These are phyloP conservation scores for Hygrophoropsis aurantiaca DNA, from an alignment of 768 basidiomycete genomes.

Conservation along the genomic window DNA sequence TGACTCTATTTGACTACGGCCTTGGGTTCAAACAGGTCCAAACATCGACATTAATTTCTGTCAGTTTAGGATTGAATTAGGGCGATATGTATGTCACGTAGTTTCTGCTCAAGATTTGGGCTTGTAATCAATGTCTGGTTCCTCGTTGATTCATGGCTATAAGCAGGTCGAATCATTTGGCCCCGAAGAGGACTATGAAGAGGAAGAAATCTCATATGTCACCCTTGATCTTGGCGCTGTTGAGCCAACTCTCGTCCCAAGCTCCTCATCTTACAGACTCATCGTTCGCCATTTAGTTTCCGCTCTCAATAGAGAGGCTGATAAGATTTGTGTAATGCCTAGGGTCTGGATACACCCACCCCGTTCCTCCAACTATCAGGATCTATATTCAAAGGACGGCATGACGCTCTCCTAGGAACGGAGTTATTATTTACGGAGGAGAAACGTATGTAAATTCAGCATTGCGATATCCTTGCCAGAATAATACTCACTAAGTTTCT, in stretches of 20 bases:
- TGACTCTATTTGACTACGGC: constrained; percentile 24
- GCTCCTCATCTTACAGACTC: constrained; percentile 66
- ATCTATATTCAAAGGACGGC: constrained; percentile 68
- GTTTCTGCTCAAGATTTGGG: constrained; percentile 2
- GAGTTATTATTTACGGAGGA: constrained; percentile 75
- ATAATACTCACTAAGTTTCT: constrained; percentile 5
- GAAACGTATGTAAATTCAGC: constrained; percentile 42
- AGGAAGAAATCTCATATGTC: constrained; percentile 60
- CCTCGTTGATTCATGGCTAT: constrained; percentile 54
- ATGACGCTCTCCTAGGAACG: constrained; percentile 68
- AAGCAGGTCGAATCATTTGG: constrained; percentile 68
- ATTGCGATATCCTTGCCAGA: background rate
- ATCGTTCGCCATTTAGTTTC: constrained; percentile 51
- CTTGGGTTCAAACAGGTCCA: constrained; percentile 17
- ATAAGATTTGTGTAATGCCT: background rate
- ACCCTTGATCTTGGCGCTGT: constrained; percentile 72
- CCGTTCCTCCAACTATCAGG: constrained; percentile 79
- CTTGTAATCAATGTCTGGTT: constrained; percentile 14
- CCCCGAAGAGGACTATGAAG: constrained; percentile 65
- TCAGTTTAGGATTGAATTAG: too few relatives aligned
- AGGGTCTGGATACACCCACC: constrained; percentile 78
- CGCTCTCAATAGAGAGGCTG: background rate
- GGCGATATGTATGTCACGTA: constrained; percentile 8
- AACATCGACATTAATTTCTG: constrained; percentile 1
- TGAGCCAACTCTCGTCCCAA: constrained; percentile 75